phyloP scores from a whole-genome alignment of 139 green algal species.

The Monoraphidium neglectum region DNA sequence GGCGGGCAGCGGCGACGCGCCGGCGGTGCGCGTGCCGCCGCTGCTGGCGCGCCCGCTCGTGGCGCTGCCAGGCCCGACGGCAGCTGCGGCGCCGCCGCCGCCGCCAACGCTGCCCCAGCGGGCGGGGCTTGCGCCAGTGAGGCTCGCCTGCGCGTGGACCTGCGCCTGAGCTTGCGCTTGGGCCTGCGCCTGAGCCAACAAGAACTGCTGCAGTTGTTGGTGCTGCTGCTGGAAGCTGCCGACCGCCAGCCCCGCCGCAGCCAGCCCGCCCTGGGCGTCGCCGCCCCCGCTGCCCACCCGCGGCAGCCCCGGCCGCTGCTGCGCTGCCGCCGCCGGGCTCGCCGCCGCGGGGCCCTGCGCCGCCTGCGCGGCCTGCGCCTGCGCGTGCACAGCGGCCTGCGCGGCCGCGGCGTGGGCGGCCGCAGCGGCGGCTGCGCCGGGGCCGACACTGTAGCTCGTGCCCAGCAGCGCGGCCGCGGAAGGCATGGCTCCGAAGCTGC shows the following conservation, averaged over 20 bases:
- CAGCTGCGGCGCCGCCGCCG: neutral
- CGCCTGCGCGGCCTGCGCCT: conserved; percentile 22
- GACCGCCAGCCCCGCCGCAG: neutral
- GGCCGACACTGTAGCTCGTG: conserved; percentile 4
- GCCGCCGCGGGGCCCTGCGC: no score
- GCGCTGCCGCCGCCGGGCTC: no score
- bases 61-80: neutral
- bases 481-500: neutral
- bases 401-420: neutral
- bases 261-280: neutral
- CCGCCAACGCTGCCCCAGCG: conserved; percentile 6
- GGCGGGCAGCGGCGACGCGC: neutral
- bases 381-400: neutral
- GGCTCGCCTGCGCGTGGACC: neutral
- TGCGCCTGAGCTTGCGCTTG: conserved; percentile 11
- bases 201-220: conserved; percentile 12
- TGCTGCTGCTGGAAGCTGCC: conserved; percentile 4
- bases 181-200: neutral
- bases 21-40: neutral
- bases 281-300: conserved; percentile 22
- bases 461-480: conserved; percentile 15
- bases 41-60: neutral
- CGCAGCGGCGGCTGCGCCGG: neutral
- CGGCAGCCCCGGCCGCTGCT: neutral
- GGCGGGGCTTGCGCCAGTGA: neutral